Base-by-base conservation (phyloP, 768 basidiomycete genomes). In the Trametes coccinea region DNA sequence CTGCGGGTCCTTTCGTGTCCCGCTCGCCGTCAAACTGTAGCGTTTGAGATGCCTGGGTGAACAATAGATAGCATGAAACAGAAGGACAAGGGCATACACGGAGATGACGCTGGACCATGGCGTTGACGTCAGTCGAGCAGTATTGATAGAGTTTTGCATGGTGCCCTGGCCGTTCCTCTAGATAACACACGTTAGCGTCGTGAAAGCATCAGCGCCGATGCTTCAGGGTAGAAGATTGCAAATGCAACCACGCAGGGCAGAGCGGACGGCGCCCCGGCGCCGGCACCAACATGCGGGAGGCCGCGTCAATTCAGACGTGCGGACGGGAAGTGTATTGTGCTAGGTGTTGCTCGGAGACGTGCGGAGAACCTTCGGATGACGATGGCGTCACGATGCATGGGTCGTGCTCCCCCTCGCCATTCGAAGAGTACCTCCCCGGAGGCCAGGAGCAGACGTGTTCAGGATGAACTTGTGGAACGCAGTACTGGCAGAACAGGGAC, bases 91-190 rank as follows among this genome's bases (percentile, higher is more conserved):
- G 1, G 58, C 76, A 60, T 70, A 84, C 82, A 47, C 81, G 75
- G 43, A 87, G 64, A 72, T 91, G 89, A 45, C 88, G 82, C 63
- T 87, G 80, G 31, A 92, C 83, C 65, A 92, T 86, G 62, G 83
- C 80, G 62, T 85, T 81, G 59, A 88, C 83, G 69, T 92, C 88
- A 17, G 75, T 75, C 11, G 90, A 92, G 72, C 88, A 86, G 68
- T 92, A 93, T 71, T 92, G 88, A 76, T 89, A 91, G 17, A 92
- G 81, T 77, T 92, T 92, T 65, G 85, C 74, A 76, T 90, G 86
- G 73, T 92, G 90, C 16, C 90, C 89, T 53, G 87, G 81, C 37
- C 87, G 84, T 74, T 90, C 88, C 78, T 90, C 89, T 90, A 70
- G 8, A 2, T 17, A 17, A 22, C 44, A 47, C 22, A 9, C 14